These are phyloP conservation scores for Pseudopyricularia javanii DNA, from an alignment of 2,329 filamentous ascomycete genomes.

Conservation along the genomic window DNA sequence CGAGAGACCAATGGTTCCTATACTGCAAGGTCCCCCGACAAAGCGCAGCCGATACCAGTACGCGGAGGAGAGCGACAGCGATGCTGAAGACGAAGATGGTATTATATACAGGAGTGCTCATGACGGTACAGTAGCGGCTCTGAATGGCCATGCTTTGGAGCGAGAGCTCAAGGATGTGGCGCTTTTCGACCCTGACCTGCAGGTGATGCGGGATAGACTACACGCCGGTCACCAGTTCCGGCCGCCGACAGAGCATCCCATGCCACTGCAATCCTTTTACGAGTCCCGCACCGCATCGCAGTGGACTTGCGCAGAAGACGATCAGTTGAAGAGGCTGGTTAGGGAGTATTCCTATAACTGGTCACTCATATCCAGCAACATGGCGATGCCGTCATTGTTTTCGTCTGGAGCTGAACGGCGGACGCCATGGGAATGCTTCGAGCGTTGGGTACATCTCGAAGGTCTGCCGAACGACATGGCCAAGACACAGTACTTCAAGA, in stretches of 20 bases:
- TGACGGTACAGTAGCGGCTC: neutral
- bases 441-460: slow-evolving; percentile 88
- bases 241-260: slow-evolving; percentile 79
- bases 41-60: slow-evolving; percentile 81
- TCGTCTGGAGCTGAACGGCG: slow-evolving; percentile 79
- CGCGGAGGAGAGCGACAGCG: slow-evolving; percentile 46
- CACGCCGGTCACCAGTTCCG: slow-evolving; percentile 88
- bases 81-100: slow-evolving; percentile 13
- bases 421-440: slow-evolving; percentile 97
- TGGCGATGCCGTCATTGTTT: slow-evolving; percentile 63
- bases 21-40: slow-evolving; percentile 48
- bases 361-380: slow-evolving; percentile 79
- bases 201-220: slow-evolving; percentile 76
- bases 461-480: slow-evolving; percentile 86
- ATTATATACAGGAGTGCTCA: neutral
- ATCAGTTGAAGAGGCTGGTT: slow-evolving; percentile 73
- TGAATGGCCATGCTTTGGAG: slow-evolving; percentile 29
- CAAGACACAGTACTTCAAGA: slow-evolving; percentile 88
- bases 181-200: slow-evolving; percentile 81
- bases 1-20: slow-evolving; percentile 64
- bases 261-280: slow-evolving; percentile 86
- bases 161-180: slow-evolving; percentile 69
- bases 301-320: slow-evolving; percentile 84
- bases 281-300: slow-evolving; percentile 78
- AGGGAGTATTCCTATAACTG: slow-evolving; percentile 96